Conservation (phyloP, 2,329 filamentous ascomycete species). For the Ceratocystis alfenasii region DNA sequence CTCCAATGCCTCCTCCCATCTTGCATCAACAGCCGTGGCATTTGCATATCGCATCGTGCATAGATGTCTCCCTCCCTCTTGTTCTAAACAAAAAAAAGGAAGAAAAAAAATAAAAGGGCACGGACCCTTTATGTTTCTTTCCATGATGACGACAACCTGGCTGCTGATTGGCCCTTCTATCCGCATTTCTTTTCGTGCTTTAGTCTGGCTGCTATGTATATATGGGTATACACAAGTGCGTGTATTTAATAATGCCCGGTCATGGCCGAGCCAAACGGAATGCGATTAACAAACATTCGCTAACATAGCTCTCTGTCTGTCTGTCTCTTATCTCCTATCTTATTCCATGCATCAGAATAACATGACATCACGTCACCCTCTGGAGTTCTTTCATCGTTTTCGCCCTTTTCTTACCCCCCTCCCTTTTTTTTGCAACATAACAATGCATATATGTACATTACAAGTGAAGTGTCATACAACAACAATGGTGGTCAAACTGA, state of each 20-base stretch:
- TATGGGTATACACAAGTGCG: no score
- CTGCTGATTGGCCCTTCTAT: slow-evolving; percentile 1
- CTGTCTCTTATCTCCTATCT: no score
- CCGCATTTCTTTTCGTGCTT: background rate
- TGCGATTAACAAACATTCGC: background rate
- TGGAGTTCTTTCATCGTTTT: no score
- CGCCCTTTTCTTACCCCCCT: no score
- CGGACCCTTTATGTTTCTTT: no score
- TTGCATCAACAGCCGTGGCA: background rate
- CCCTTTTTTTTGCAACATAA: no score
- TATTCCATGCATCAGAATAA: no score
- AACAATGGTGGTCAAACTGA: no score
- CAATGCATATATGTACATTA: no score
- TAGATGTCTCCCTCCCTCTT: background rate
- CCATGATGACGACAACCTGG: background rate
- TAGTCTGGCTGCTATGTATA: background rate
- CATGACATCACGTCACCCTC: no score
- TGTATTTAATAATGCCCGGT: background rate
- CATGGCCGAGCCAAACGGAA: background rate
- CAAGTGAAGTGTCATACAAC: no score
- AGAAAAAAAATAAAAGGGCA: background rate
- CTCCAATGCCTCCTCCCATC: background rate
- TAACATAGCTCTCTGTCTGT: no score
- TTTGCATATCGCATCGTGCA: slow-evolving; percentile 5
- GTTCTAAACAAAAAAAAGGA: background rate